Percentiles rank a stretch among this genome's conserved stretches.
Evolutionary conservation across 2,329 filamentous ascomycete species (phyloP).

Genomic region (Blumeria hordei): DNA sequence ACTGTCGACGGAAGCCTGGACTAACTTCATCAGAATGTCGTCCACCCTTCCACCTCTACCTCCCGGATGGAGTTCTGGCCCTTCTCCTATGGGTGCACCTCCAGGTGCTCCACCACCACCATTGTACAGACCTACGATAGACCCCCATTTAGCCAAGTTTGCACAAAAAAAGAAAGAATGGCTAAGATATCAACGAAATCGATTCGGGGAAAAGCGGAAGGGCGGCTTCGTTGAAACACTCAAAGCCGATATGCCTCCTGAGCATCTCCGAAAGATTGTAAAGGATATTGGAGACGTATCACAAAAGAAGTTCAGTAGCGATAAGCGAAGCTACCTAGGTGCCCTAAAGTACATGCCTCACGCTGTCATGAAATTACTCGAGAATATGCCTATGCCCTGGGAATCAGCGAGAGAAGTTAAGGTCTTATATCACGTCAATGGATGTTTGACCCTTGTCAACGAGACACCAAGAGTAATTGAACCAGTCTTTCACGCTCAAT

Average conservation of each 20-base stretch:
- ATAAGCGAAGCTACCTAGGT: conserved; percentile 93
- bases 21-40: conserved; percentile 22
- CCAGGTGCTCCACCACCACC: conserved; percentile 48
- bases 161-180: conserved; percentile 99
- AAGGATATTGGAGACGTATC: conserved; percentile 97
- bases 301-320: conserved; percentile 96
- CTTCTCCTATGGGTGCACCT: conserved; percentile 19
- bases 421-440: conserved; percentile 94
- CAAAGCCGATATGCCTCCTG: conserved; percentile 95
- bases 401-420: conserved; percentile 91
- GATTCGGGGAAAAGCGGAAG: conserved; percentile 92
- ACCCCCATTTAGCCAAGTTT: conserved; percentile 79
- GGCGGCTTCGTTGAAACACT: conserved; percentile 93
- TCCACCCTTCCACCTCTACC: conserved; percentile 42
- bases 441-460: conserved; percentile 88
- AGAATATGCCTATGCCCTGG: conserved; percentile 99
- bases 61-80: conserved; percentile 34
- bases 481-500: conserved; percentile 92
- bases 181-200: conserved; percentile 71
- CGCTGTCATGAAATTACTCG: conserved; percentile 82
- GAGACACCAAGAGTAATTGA: conserved; percentile 93
- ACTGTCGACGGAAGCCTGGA: too few species aligned
- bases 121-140: conserved; percentile 55
- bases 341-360: conserved; percentile 99
- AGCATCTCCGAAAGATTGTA: conserved; percentile 95